Conservation (phyloP, 306 rosid genomes). For the Fragaria iinumae region DNA sequence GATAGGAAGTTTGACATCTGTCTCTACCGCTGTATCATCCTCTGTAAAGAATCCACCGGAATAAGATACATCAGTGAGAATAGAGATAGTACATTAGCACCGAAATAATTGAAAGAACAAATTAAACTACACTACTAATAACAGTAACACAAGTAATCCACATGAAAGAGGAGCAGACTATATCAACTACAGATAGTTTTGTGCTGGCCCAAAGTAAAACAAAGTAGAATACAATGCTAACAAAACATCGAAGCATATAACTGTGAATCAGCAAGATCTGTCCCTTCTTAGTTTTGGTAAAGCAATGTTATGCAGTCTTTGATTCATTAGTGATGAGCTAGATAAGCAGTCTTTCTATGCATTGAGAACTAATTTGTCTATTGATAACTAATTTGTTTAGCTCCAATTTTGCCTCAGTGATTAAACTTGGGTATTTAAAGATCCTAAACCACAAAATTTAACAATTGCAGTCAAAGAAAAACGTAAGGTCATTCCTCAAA, state of each 20-base stretch:
- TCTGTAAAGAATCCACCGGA: conserved; percentile 46
- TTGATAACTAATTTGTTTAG: not conserved
- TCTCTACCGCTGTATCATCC: conserved; percentile 86
- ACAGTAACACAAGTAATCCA: not conserved
- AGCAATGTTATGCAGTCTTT: not conserved
- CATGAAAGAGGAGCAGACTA: not conserved
- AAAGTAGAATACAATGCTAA: not conserved
- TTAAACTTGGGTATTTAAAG: not conserved
- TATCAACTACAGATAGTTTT: not conserved
- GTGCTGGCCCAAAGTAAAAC: not conserved
- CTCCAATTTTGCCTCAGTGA: not conserved
- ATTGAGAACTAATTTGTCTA: not conserved
- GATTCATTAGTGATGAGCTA: not conserved
- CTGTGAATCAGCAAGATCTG: not conserved
- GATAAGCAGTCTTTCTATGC: not conserved
- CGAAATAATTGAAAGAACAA: not conserved
- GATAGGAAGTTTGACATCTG: conserved; percentile 86
- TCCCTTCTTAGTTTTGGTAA: not conserved
- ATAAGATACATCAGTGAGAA: conserved; percentile 10
- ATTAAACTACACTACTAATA: not conserved
- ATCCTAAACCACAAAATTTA: not conserved
- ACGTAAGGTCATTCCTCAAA: not conserved
- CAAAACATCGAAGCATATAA: not conserved
- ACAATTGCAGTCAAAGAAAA: not conserved
- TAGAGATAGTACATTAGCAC: not conserved